phyloP scores from a whole-genome alignment of 2,329 filamentous ascomycete species.

The Aspergillus melleus region DNA sequence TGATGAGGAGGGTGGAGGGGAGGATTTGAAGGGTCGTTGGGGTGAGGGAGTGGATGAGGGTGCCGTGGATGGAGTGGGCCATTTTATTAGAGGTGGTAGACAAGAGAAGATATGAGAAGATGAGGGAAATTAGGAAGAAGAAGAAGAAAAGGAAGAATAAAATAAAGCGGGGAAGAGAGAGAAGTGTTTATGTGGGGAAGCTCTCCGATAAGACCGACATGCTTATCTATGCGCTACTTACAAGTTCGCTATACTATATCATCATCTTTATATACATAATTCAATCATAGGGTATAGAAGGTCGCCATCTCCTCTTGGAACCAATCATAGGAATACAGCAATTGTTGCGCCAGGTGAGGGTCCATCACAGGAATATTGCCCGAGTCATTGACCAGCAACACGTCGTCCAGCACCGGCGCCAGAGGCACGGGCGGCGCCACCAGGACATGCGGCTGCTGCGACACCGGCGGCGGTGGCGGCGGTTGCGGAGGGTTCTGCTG shows the following conservation, averaged over 20 bases:
- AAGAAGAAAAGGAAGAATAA: not conserved
- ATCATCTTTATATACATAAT: constrained; percentile 4
- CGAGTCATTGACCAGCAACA: constrained; percentile 33
- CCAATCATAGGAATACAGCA: constrained; percentile 41
- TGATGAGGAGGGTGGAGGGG: constrained; percentile 32
- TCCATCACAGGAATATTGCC: constrained; percentile 34
- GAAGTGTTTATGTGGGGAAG: not conserved
- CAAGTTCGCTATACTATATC: no score
- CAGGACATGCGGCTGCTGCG: constrained; percentile 13
- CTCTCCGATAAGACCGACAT: not conserved
- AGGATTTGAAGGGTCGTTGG: constrained; percentile 30
- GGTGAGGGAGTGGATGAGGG: constrained; percentile 32
- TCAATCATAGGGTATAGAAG: constrained; percentile 38
- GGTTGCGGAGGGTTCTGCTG: constrained; percentile 21
- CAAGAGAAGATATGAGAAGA: no score
- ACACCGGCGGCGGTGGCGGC: constrained; percentile 12
- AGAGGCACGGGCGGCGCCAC: constrained; percentile 30
- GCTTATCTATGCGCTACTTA: not conserved
- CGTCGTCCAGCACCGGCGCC: constrained; percentile 36
- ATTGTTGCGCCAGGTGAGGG: constrained; percentile 37
- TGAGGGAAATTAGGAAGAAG: not conserved
- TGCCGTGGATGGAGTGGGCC: constrained; percentile 37
- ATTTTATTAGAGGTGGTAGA: constrained; percentile 9
- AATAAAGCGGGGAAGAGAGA: not conserved
- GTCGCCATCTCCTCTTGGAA: constrained; percentile 42